phyloP scores from a whole-genome alignment of 306 rosid species.

The Casuarina cunninghamiana region DNA sequence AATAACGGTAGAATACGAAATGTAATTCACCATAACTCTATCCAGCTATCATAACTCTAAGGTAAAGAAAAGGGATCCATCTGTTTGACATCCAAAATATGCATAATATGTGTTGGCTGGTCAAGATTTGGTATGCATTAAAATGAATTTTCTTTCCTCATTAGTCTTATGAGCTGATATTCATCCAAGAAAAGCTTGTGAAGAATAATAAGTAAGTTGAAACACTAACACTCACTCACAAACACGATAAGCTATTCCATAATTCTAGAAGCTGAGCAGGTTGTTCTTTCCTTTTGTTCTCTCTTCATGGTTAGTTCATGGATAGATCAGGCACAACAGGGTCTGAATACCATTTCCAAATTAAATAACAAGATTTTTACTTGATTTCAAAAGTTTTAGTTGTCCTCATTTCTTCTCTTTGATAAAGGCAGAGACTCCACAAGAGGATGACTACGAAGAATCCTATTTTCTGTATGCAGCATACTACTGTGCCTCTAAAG shows the following conservation, averaged over 20 bases:
- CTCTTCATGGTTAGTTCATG: not conserved
- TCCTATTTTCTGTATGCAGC: too few relatives aligned
- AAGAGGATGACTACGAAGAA: conserved; percentile 2
- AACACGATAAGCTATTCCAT: not conserved
- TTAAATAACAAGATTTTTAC: not conserved
- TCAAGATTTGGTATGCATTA: not conserved
- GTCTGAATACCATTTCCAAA: not conserved
- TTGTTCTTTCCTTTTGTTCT: not conserved
- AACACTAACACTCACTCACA: not conserved
- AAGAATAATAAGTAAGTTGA: not conserved
- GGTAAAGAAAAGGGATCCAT: not conserved
- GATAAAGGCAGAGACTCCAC: not conserved
- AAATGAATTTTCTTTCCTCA: not conserved
- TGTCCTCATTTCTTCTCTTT: not conserved
- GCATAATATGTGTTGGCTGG: not conserved
- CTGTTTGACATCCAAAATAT: not conserved
- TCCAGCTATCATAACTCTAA: not conserved
- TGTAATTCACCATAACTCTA: not conserved
- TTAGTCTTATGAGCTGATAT: not conserved
- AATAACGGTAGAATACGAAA: not conserved
- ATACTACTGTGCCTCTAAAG: not conserved
- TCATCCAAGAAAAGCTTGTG: not conserved
- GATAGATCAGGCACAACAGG: not conserved
- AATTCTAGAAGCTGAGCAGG: not conserved
- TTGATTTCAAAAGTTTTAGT: not conserved